A percentile compares a stretch with the other conserved stretches of the same genome.
phyloP scores from a whole-genome alignment of 2,329 filamentous ascomycete genomes.

The Cercospora sesami region DNA sequence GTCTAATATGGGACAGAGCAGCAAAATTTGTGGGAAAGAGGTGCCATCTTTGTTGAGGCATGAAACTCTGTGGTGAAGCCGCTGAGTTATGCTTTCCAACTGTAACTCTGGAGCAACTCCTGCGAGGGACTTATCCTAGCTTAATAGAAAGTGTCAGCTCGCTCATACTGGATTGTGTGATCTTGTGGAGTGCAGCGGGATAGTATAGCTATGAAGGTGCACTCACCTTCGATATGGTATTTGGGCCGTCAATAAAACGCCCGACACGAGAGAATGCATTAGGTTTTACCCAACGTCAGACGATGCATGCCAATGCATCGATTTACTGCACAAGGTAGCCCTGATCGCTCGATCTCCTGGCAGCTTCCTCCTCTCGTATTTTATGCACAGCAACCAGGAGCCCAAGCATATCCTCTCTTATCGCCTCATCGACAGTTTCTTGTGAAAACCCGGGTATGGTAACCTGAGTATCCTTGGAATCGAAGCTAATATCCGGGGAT shows the following conservation, averaged over 20 bases:
- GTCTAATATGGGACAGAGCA: neutral
- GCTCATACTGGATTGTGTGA: neutral
- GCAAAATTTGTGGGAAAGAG: neutral
- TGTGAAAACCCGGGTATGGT: neutral
- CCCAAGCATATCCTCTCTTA: neutral
- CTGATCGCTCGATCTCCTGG: neutral
- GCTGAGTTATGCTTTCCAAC: neutral
- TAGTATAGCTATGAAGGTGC: neutral
- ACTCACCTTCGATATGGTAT: neutral
- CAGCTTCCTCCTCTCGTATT: neutral
- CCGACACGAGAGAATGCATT: neutral
- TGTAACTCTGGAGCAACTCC: neutral
- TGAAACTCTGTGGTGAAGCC: neutral
- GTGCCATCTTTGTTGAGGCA: neutral
- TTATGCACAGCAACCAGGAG: neutral
- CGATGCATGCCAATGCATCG: neutral
- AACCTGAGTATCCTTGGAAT: neutral
- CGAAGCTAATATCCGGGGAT: neutral
- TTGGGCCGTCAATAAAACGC: neutral
- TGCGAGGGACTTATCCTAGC: neutral
- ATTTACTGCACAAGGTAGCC: neutral
- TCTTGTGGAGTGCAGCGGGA: neutral
- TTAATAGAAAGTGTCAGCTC: neutral
- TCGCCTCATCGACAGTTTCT: neutral
- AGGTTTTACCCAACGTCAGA: neutral